phyloP scores from a whole-genome alignment of 202 grass and related monocot genomes.

The Setaria italica region DNA sequence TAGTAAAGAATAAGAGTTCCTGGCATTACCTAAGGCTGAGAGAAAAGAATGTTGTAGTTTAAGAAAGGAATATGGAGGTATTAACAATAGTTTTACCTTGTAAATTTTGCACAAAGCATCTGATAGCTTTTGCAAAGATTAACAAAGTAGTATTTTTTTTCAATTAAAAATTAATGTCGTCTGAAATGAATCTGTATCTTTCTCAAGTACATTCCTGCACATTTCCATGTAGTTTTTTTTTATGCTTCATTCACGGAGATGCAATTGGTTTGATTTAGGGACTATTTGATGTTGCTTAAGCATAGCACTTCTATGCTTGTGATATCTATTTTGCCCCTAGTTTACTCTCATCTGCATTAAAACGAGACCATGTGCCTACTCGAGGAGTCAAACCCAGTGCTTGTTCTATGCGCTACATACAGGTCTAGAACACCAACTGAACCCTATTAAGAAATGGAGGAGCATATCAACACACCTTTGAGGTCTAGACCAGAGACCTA shows the following conservation, averaged over 20 bases:
- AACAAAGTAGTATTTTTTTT: neutral
- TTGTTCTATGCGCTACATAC: conserved; percentile 5
- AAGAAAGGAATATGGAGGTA: conserved; percentile 10
- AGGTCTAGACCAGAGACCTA: conserved; percentile 16
- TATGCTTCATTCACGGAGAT: neutral
- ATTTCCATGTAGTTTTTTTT: neutral
- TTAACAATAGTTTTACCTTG: neutral
- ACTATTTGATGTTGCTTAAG: neutral
- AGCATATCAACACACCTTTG: neutral
- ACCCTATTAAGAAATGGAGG: conserved; percentile 37
- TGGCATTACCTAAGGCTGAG: conserved; percentile 6
- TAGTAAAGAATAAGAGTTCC: conserved; percentile 25
- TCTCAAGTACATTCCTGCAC: neutral
- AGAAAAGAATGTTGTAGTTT: conserved; percentile 19
- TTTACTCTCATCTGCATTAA: conserved; percentile 1
- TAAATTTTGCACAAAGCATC: neutral
- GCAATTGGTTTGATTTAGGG: neutral
- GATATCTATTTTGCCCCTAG: neutral
- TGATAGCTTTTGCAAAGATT: neutral
- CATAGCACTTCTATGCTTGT: neutral
- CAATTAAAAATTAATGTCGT: neutral
- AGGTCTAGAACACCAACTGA: neutral
- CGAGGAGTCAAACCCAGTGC: conserved; percentile 12
- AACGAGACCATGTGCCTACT: neutral
- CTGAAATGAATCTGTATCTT: neutral